These are phyloP conservation scores for Colletotrichum cereale DNA, from an alignment of 2,329 filamentous ascomycete species.

Conservation along the genomic window DNA sequence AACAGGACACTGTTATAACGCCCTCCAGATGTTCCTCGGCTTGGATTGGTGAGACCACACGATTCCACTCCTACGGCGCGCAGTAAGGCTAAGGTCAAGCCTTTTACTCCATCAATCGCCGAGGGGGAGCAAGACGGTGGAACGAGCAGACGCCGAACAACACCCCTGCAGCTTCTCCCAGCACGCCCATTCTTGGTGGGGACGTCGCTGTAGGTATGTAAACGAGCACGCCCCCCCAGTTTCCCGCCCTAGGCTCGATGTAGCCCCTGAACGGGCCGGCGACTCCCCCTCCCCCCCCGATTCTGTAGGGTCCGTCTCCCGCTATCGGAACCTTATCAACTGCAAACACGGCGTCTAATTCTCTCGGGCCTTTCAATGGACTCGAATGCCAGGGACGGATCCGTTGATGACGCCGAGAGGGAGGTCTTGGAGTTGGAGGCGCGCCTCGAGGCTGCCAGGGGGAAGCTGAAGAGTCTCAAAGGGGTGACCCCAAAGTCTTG, in stretches of 20 bases:
- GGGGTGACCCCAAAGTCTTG: conserved; percentile 42
- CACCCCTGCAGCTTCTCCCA: conserved; percentile 15
- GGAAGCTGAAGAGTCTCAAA: conserved; percentile 59
- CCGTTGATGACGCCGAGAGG: conserved; percentile 52
- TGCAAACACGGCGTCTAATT: conserved; percentile 22
- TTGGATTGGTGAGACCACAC: conserved; percentile 36
- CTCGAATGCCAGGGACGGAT: conserved; percentile 40
- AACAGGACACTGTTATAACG: not conserved
- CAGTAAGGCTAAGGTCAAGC: conserved; percentile 8
- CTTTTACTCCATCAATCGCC: conserved; percentile 34
- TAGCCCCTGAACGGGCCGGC: conserved; percentile 30
- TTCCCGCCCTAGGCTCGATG: conserved; percentile 1
- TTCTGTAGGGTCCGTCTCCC: conserved; percentile 23
- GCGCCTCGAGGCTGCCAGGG: conserved; percentile 60
- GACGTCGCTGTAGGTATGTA: not conserved
- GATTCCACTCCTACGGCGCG: conserved; percentile 19
- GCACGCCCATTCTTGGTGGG: conserved; percentile 4
- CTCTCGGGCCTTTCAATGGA: conserved; percentile 41
- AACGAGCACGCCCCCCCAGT: conserved; percentile 3
- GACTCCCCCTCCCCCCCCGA: not conserved
- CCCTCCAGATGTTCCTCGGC: not conserved
- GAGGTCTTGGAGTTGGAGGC: conserved; percentile 72
- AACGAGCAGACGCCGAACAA: conserved; percentile 35
- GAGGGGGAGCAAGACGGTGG: conserved; percentile 30
- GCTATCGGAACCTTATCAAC: conserved; percentile 37